Conservation (phyloP, 352 stramenopile species). For the Phytophthora melonis region DNA sequence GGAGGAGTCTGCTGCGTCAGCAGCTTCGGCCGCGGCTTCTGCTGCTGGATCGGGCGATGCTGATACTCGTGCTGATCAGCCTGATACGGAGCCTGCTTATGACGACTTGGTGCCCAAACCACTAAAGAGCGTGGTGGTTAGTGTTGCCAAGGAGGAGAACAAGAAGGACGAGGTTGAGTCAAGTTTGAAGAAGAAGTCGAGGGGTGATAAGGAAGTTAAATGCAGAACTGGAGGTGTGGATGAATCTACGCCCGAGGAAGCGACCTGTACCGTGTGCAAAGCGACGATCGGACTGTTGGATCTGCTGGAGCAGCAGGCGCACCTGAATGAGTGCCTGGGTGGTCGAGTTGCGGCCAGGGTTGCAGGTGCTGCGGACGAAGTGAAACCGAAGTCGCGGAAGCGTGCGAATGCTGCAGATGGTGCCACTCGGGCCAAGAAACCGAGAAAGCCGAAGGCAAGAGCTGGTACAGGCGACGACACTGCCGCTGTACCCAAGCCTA, state of each 20-base stretch:
- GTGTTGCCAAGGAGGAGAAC: neutral
- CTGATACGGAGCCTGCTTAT: conserved; percentile 29
- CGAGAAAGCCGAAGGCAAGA: conserved; percentile 24
- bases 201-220: neutral
- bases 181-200: neutral
- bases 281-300: conserved; percentile 41
- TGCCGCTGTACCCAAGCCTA: conserved; percentile 25
- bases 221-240: conserved; percentile 7
- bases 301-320: conserved; percentile 46
- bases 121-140: neutral
- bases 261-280: conserved; percentile 39
- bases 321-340: conserved; percentile 51
- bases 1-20: neutral
- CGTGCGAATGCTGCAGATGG: conserved; percentile 28
- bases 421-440: conserved; percentile 22
- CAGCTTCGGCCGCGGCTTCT: neutral
- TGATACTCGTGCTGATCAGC: conserved; percentile 16
- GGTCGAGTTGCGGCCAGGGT: conserved; percentile 6
- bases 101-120: conserved; percentile 13
- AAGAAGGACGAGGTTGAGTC: neutral
- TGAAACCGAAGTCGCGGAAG: conserved; percentile 30
- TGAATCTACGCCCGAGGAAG: conserved; percentile 19
- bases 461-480: conserved; percentile 2
- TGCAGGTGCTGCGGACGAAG: neutral
- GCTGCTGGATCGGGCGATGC: neutral